These are phyloP conservation scores for Phoma sp. DNA, from an alignment of 2,329 filamentous ascomycete genomes.

Conservation along the genomic window DNA sequence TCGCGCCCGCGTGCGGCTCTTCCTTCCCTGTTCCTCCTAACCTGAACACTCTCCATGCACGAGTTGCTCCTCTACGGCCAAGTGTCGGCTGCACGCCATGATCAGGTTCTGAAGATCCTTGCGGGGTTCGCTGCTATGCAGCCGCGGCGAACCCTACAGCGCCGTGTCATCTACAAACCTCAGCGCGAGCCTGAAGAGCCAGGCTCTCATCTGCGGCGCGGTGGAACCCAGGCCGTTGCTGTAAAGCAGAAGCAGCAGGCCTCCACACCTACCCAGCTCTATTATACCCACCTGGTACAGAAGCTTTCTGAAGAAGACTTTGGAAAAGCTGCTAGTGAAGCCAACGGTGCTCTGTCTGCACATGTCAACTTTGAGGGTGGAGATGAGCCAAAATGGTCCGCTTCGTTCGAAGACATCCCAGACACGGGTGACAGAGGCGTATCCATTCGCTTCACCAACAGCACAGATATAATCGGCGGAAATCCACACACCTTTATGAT, in stretches of 20 bases:
- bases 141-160: constrained; percentile 60
- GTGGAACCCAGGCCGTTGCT: constrained; percentile 46
- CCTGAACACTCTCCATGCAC: constrained; percentile 56
- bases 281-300: constrained; percentile 60
- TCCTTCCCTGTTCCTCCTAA: constrained; percentile 3
- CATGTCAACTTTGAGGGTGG: constrained; percentile 28
- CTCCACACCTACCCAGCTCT: constrained; percentile 57
- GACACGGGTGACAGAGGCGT: constrained; percentile 60
- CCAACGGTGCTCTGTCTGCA: constrained; percentile 26
- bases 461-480: constrained; percentile 55
- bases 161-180: constrained; percentile 65
- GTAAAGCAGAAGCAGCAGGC: constrained; percentile 39
- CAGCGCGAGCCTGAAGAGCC: constrained; percentile 53
- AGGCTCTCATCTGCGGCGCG: constrained; percentile 43
- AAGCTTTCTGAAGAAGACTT: constrained; percentile 48
- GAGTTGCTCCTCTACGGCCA: constrained; percentile 67
- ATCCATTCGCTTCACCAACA: constrained; percentile 59
- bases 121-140: constrained; percentile 67
- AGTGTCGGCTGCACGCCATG: constrained; percentile 62
- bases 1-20: constrained; percentile 23
- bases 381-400: constrained; percentile 43
- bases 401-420: constrained; percentile 51
- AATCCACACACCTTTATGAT: constrained; percentile 59
- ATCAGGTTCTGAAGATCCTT: constrained; percentile 66
- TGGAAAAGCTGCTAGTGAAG: constrained; percentile 21